Evolutionary conservation across 2,329 filamentous ascomycete genomes (phyloP).

Genomic region (Colletotrichum noveboracense): DNA sequence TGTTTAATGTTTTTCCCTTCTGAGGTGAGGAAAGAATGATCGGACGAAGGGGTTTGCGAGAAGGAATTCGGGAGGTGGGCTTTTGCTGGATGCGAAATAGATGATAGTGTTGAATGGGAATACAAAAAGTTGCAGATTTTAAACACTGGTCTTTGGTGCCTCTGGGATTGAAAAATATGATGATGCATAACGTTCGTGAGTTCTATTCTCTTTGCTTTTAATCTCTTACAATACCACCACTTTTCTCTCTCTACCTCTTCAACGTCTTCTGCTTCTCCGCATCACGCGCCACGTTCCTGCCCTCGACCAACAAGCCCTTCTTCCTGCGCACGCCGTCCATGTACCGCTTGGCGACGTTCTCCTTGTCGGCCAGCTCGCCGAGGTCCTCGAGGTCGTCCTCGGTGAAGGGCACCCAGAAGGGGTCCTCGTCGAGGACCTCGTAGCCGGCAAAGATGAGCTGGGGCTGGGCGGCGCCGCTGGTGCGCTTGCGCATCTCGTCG

Average conservation of each 20-base stretch:
- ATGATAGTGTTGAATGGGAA: not conserved
- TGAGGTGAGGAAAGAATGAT: not conserved
- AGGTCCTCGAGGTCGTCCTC: conserved; percentile 97
- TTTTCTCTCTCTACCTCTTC: conserved; percentile 54
- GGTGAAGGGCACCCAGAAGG: conserved; percentile 96
- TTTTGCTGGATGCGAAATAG: not conserved
- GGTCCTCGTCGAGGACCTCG: conserved; percentile 92
- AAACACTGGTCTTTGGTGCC: no score
- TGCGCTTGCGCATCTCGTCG: conserved; percentile 95
- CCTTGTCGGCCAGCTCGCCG: conserved; percentile 88
- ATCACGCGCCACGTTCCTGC: conserved; percentile 77
- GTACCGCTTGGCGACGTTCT: conserved; percentile 96
- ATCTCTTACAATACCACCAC: not conserved
- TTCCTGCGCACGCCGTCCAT: conserved; percentile 86
- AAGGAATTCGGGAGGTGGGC: not conserved
- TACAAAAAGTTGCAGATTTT: not conserved
- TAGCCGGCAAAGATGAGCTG: conserved; percentile 94
- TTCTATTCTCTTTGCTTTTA: not conserved
- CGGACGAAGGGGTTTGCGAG: not conserved
- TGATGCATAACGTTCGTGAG: not conserved
- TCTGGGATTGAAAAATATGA: not conserved
- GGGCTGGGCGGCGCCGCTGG: conserved; percentile 86
- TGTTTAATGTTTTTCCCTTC: not conserved
- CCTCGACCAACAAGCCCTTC: conserved; percentile 88
- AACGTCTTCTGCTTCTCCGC: conserved; percentile 88